Conservation (phyloP, 495 filamentous ascomycete species). For the Xylaria scruposa region DNA sequence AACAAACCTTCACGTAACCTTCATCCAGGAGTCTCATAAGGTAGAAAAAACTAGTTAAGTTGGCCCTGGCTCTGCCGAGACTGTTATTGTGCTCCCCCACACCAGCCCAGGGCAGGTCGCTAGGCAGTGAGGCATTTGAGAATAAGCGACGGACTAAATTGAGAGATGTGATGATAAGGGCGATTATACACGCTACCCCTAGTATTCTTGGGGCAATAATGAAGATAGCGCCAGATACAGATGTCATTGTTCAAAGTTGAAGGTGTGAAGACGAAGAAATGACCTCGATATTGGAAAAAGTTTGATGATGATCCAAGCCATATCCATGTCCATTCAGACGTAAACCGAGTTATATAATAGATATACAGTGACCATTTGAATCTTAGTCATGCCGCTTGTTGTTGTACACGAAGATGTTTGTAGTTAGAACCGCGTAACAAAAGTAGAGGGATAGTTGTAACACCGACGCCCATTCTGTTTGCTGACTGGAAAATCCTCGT, state of each 20-base stretch:
- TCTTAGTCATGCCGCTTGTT: too few relatives aligned
- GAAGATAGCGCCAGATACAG: neutral
- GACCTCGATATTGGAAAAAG: neutral
- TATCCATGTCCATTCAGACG: neutral
- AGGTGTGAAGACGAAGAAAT: neutral
- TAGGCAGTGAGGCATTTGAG: conserved; percentile 27
- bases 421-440: neutral
- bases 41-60: conserved; percentile 28
- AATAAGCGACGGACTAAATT: conserved; percentile 29
- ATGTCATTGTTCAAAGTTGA: conserved; percentile 4
- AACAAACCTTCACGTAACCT: conserved; percentile 27
- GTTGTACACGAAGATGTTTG: neutral
- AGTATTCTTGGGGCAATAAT: neutral
- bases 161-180: conserved; percentile 8
- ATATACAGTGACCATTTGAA: neutral
- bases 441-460: neutral
- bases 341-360: neutral
- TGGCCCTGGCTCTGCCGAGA: conserved; percentile 25
- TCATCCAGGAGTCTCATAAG: conserved; percentile 29
- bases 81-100: neutral
- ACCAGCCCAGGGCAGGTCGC: conserved; percentile 31
- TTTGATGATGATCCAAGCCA: neutral
- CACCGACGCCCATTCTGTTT: neutral
- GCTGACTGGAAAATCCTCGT: neutral
- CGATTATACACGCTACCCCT: neutral